Base-by-base conservation (phyloP, 768 basidiomycete genomes). In the Collybiopsis confluens region DNA sequence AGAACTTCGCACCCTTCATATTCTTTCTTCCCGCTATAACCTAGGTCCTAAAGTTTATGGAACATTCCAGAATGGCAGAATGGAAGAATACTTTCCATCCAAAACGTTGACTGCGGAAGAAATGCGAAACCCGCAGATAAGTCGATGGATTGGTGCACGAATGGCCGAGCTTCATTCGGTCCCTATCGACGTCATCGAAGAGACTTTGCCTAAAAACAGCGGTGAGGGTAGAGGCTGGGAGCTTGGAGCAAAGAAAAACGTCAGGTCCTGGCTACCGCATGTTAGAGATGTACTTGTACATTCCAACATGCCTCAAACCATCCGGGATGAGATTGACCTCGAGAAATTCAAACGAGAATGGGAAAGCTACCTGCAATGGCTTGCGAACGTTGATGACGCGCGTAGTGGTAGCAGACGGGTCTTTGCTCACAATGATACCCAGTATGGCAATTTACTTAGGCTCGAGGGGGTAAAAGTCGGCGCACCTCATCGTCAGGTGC, bases 151-250 rank as follows among this genome's bases (percentile, higher is more conserved):
- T 60, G 94, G 85, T n/a, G 81, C 86, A 20, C 79, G 96, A 30
- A 98, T 98, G 96, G 85, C 92, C 20, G 95, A 98, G 68, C 79
- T 99, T 28, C 97, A 99, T 69, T 83, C 85, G 23, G 96, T 98
- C 44, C 92, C 96, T 62, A 77, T 97, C 48, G 76, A 78, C 13
- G 74, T 76, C 40, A 76, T 98, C 43, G 80, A 82, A 62, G 73
- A 72, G 35, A 69, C 73, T 36, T 65, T 71, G 44, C 62, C 68
- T 18, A 63, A 65, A 40, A 69, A 64, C 30, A 64, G 62, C 30
- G 69, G 73, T 6, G 76, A 76, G 65, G 72, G 74, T 48, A 73
- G 71, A 48, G 77, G 72, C 16, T 77, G 80, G 74, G 77, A 82
- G 52, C 75, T 86, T 45, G 82, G 77, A 16, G 82, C 79, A 3